phyloP scores from a whole-genome alignment of 441 rosid species.

The Pelargonium cotyledonis region DNA sequence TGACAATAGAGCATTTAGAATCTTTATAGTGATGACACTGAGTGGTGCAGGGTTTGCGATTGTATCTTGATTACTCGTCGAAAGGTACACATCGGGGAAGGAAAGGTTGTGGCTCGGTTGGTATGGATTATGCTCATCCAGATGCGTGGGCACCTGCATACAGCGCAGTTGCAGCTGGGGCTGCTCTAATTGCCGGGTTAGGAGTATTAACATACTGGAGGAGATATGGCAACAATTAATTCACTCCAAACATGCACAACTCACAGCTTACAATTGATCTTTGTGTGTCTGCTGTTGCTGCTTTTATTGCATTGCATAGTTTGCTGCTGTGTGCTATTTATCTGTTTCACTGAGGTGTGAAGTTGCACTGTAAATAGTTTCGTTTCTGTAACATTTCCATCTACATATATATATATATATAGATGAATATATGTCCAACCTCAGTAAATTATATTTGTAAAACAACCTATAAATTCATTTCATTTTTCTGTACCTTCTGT shows the following conservation, averaged over 20 bases:
- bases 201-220: conserved; percentile 72
- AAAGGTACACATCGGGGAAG: conserved; percentile 32
- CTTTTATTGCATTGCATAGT: too few relatives aligned
- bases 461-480: too few relatives aligned
- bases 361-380: too few relatives aligned
- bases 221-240: conserved; percentile 21
- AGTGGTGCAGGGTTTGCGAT: conserved; percentile 66
- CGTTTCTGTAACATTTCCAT: too few relatives aligned
- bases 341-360: too few relatives aligned
- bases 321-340: too few relatives aligned
- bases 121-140: conserved; percentile 44
- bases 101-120: conserved; percentile 38
- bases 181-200: conserved; percentile 82
- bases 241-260: neutral
- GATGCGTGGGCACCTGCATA: conserved; percentile 92
- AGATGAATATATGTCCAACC: too few relatives aligned
- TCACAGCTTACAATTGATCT: neutral
- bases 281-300: too few relatives aligned
- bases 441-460: too few relatives aligned
- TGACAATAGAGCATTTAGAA: neutral
- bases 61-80: conserved; percentile 76
- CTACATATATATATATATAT: too few relatives aligned
- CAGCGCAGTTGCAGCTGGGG: conserved; percentile 86
- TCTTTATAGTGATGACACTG: neutral
- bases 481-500: too few relatives aligned